Conservation (phyloP, 345 rosid genomes). For the Nasturtium officinale region DNA sequence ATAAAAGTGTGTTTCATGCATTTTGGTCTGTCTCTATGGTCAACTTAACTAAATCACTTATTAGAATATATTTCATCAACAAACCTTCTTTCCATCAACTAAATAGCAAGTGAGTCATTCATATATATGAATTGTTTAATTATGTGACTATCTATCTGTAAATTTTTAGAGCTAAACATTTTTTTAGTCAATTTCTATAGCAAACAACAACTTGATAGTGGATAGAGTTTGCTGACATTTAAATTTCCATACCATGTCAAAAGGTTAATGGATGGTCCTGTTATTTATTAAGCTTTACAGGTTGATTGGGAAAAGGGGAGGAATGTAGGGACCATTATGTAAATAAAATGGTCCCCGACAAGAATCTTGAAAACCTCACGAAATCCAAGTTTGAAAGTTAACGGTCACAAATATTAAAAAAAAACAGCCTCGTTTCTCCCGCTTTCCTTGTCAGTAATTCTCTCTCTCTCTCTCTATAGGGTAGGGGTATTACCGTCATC, state of each 20-base stretch:
- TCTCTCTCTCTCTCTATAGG: too few species aligned
- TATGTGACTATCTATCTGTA: not conserved
- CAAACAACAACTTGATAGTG: not conserved
- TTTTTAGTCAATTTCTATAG: not conserved
- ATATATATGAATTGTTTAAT: not conserved
- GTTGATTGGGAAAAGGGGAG: not conserved
- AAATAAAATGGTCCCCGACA: slow-evolving; percentile 34
- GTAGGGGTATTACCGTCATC: slow-evolving; percentile 13
- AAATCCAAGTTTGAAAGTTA: slow-evolving; percentile 41
- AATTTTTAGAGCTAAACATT: not conserved
- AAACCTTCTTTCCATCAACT: not conserved
- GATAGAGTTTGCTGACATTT: slow-evolving; percentile 17
- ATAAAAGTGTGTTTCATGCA: slow-evolving; percentile 20
- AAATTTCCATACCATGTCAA: not conserved
- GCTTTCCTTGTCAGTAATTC: slow-evolving; percentile 23
- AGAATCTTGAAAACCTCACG: slow-evolving; percentile 35
- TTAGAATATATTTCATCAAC: not conserved
- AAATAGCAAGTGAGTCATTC: too few species aligned
- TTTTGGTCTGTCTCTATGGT: slow-evolving; percentile 13
- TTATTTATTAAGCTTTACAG: not conserved
- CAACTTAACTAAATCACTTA: not conserved
- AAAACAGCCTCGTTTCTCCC: slow-evolving; percentile 22
- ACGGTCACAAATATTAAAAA: slow-evolving; percentile 32
- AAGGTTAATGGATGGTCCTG: not conserved
- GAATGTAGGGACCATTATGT: slow-evolving; percentile 6